These are phyloP conservation scores for Verticillium zaregamsianum DNA, from an alignment of 2,329 filamentous ascomycete species.

Conservation along the genomic window DNA sequence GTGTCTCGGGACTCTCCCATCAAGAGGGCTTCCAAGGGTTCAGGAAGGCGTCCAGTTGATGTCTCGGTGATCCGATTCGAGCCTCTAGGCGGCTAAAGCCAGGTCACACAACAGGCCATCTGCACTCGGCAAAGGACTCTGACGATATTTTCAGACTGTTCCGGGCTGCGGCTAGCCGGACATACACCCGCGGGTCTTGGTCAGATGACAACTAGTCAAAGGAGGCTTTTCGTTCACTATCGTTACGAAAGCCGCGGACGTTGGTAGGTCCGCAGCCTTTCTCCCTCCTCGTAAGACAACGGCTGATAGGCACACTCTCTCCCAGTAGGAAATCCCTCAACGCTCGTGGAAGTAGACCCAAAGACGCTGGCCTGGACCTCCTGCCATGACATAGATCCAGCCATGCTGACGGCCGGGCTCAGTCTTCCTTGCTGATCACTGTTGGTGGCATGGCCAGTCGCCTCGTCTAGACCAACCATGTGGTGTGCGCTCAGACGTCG, in stretches of 20 bases:
- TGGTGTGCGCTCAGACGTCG: background rate
- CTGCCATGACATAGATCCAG: background rate
- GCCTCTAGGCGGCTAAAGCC: background rate
- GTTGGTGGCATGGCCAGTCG: background rate
- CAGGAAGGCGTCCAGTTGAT: background rate
- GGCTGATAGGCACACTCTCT: background rate
- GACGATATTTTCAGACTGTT: too few relatives aligned
- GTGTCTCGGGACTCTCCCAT: background rate
- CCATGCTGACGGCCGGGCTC: background rate
- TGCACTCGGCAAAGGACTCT: background rate
- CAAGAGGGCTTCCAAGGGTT: background rate
- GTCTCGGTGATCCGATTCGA: background rate
- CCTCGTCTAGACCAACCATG: background rate
- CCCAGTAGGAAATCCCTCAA: background rate
- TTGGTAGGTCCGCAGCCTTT: background rate
- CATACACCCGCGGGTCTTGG: background rate
- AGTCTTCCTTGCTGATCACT: background rate
- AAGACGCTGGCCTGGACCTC: background rate
- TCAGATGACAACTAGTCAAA: background rate
- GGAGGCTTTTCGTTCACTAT: background rate
- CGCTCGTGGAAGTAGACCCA: background rate
- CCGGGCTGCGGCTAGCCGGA: too few relatives aligned
- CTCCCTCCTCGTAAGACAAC: background rate
- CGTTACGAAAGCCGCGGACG: background rate
- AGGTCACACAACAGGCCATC: background rate